These are phyloP conservation scores for Gastrolobium villosum DNA, from an alignment of 306 rosid genomes.

Conservation along the genomic window DNA sequence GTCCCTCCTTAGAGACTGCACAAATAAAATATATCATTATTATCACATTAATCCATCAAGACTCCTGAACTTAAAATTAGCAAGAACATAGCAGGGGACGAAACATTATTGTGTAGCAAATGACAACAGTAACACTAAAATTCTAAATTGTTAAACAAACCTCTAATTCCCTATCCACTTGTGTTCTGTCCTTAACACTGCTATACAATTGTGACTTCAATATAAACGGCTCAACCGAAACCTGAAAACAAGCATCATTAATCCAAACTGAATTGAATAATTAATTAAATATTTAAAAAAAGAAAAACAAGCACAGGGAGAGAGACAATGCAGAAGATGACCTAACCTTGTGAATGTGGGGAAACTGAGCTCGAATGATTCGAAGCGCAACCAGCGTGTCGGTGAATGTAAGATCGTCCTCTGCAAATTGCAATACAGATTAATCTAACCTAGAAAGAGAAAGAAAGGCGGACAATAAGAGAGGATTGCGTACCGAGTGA, in stretches of 20 bases:
- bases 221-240: conserved; percentile 75
- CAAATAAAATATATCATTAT: conserved; percentile 30
- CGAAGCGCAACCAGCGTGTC: conserved; percentile 92
- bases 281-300: background rate
- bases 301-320: background rate
- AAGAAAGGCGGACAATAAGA: background rate
- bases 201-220: conserved; percentile 93
- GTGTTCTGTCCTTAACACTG: conserved; percentile 88
- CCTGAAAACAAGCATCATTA: conserved; percentile 60
- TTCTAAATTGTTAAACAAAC: conserved; percentile 48
- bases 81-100: background rate
- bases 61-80: background rate
- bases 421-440: conserved; percentile 53
- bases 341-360: conserved; percentile 66
- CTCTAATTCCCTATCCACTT: conserved; percentile 94
- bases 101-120: background rate
- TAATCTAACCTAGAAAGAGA: background rate
- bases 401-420: conserved; percentile 74
- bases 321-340: background rate
- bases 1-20: conserved; percentile 85
- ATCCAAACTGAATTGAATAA: conserved; percentile 3
- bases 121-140: background rate
- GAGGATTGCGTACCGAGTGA: conserved; percentile 50
- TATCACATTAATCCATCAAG: conserved; percentile 20
- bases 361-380: conserved; percentile 96